These are phyloP conservation scores for Symmetrospora coprosmae DNA, from an alignment of 768 basidiomycete genomes.

Conservation along the genomic window DNA sequence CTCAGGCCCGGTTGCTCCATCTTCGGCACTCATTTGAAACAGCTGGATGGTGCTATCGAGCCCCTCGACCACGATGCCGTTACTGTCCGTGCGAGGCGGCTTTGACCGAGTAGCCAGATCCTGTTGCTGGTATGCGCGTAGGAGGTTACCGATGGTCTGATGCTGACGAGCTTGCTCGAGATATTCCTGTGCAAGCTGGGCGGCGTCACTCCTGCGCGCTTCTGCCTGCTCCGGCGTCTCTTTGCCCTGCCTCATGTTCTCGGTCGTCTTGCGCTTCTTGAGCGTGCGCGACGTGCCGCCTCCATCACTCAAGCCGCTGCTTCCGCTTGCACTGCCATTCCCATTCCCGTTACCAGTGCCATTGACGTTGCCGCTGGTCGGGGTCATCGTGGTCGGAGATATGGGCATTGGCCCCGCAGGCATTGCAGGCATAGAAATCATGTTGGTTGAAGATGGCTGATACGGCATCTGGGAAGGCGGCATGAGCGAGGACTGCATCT, in stretches of 20 bases:
- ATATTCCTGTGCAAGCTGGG: slow-evolving; percentile 1
- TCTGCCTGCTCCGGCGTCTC: neutral
- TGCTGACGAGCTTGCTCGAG: slow-evolving; percentile 15
- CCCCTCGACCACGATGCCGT: slow-evolving; percentile 1
- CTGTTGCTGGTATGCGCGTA: slow-evolving; percentile 20
- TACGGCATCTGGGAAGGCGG: neutral
- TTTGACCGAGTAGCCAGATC: slow-evolving; percentile 4
- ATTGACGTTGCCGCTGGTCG: neutral
- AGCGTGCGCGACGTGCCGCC: neutral
- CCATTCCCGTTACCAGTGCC: too few species aligned
- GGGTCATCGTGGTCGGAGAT: too few species aligned
- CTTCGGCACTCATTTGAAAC: slow-evolving; percentile 18
- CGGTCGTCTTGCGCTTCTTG: slow-evolving; percentile 22
- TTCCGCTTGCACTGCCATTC: too few species aligned
- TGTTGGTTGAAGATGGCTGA: neutral
- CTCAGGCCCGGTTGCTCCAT: slow-evolving; percentile 6
- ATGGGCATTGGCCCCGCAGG: too few species aligned
- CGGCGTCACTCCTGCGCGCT: neutral
- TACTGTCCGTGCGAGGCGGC: neutral
- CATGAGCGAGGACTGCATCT: neutral
- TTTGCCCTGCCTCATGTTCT: slow-evolving; percentile 15
- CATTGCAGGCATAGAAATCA: slow-evolving; percentile 4
- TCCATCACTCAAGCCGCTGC: too few species aligned
- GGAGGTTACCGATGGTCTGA: slow-evolving; percentile 11
- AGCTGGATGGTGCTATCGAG: slow-evolving; percentile 15